Base-by-base conservation (phyloP, 495 filamentous ascomycete genomes). In the Astrothelium macrocarpum region DNA sequence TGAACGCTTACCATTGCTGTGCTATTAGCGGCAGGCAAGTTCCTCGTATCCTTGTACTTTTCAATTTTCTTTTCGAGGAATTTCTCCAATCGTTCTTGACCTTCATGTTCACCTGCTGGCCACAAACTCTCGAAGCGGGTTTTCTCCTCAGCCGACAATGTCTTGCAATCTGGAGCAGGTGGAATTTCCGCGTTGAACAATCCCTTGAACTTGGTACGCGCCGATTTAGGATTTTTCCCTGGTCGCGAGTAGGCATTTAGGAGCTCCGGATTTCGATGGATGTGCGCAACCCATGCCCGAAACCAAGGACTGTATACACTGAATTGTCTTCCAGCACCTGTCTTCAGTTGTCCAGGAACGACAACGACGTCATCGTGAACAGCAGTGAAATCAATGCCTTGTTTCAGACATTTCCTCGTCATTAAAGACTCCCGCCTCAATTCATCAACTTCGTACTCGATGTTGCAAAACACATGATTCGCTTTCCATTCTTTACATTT, bases 271-370 rank as follows among this genome's bases (percentile, higher is more conserved):
- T 94, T 84, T 16, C 80, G 74, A 58, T 92, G 84, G 12, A 95
- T 64, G 65, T 90, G 84, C 5, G 81, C 78, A 25, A 90, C 68
- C 91, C 91, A 97, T 0, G 87, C 69, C 18, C 85, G 76, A 70
- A 81, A 92, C 90, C 90, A 96, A 0, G 91, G 91, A 1, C 76
- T 85, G 66, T 93, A 96, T 1, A 96, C 88, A 0, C 88, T 81
- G 71, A 95, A 97, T 72, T 92, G 90, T 25, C 82, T 87, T 10
- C 90, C 88, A 5, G 76, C 78, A 10, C 86, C 82, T 10, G 79
- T 87, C 7, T 68, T 68, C 25, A 96, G 71, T 58, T 76, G 72
- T 0, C 89, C 90, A 0, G 92, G 91, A 1, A 82, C 78, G 3
- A 96, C 90, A 16, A 95, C 83, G 62, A 90, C 94, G 7, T 88